phyloP scores from a whole-genome alignment of 2,329 filamentous ascomycete genomes.

The Onygenales sp. region DNA sequence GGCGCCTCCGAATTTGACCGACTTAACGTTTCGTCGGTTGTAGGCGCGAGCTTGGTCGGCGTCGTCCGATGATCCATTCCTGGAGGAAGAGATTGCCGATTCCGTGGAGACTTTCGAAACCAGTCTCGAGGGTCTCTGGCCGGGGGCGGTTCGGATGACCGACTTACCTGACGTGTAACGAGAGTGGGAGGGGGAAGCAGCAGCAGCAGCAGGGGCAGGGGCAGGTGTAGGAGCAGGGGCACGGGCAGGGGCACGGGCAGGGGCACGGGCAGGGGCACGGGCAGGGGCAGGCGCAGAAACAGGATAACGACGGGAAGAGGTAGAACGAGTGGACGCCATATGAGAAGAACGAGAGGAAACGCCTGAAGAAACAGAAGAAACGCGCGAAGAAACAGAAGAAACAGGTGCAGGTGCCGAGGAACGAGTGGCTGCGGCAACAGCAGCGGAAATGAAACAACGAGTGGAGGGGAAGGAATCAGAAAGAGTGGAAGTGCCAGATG shows the following conservation, averaged over 20 bases:
- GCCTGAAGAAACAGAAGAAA: background rate
- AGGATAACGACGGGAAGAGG: slow-evolving; percentile 1
- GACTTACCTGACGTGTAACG: background rate
- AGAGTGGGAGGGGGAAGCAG: background rate
- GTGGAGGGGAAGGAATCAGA: slow-evolving; percentile 2
- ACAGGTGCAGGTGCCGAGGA: slow-evolving; percentile 2
- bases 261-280: background rate
- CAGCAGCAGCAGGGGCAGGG: slow-evolving; percentile 6
- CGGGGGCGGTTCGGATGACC: background rate
- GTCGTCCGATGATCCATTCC: background rate
- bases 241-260: too few species aligned
- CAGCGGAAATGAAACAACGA: slow-evolving; percentile 7
- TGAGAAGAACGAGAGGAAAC: slow-evolving; percentile 1
- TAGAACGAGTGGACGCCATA: background rate
- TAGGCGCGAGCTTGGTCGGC: background rate
- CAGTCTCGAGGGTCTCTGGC: background rate
- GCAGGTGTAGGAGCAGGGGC: background rate
- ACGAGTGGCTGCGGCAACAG: background rate
- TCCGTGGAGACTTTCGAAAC: background rate
- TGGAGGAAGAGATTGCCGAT: background rate
- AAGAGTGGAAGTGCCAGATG: slow-evolving; percentile 6
- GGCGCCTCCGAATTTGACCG: slow-evolving; percentile 18
- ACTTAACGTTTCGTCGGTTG: slow-evolving; percentile 8
- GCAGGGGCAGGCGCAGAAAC: background rate
- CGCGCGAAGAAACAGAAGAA: slow-evolving; percentile 2